Evolutionary conservation across 1,284 basidiomycete genomes (phyloP), one percentile per base, ranked within the genome.

Genomic region (Apiotrichum sp.): DNA sequence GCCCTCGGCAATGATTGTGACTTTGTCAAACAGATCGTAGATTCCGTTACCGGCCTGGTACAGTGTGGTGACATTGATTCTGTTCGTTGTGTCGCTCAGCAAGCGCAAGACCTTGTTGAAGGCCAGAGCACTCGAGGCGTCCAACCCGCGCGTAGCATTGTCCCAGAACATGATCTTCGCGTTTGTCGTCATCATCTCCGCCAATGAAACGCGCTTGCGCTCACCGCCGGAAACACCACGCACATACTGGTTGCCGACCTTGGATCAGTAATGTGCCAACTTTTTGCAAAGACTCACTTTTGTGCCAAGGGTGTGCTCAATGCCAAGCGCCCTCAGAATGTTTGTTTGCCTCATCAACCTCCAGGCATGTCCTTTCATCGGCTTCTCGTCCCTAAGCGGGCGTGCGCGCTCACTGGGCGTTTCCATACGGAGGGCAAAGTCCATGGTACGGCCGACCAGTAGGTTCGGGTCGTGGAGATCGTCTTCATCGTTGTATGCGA

Each of bases 141-240:
- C 89, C 48, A 93, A 79, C 50, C 89, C 89, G 47, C 88, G 81
- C 1, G 88, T 89, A 0, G 86, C 86, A 64, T 88, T 60, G 32
- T 60, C 58, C 59, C 59, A 65, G 31, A 52, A 60, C 16, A 31
- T 39, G 33, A 60, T 53, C 11, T 47, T 22, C 3, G 55, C 51
- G 34, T 56, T 42, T 14, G 48, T 36, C 4, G 55, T 50, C 43
- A 58, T 31, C 5, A 42, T 52, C 29, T 58, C 56, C 13, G 45
- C 52, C 8, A 61, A 43, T 4, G 59, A 50, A 14, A 61, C 52
- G 11, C 55, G 53, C 47, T 51, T 50, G 22, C 56, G 39, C 35
- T 58, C 52, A n/a, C 60, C 60, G 14, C 61, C 61, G 14, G 54
- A 59, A 3, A 64, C 57, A 22, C 60, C 62, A 16, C 60, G 47